phyloP scores from a whole-genome alignment of 805 yeast species.

The Barnettozyma pratensis region DNA sequence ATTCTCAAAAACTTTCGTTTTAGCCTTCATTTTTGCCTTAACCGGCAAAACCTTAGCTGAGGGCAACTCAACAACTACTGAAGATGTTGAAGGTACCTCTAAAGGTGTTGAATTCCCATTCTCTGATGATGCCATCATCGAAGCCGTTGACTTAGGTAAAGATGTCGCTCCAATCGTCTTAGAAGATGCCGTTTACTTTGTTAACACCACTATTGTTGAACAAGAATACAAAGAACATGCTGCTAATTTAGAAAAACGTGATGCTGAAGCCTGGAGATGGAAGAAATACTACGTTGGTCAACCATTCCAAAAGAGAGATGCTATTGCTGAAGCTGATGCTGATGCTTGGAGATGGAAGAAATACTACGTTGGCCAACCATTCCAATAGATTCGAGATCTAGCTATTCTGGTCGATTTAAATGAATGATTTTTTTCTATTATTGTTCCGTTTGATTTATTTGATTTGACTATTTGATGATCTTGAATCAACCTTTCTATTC shows the following conservation, averaged over 20 bases:
- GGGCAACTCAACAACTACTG: conserved; percentile 4
- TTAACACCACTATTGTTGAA: conserved; percentile 22
- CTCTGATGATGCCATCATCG: conserved; percentile 23
- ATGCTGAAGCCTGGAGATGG: conserved; percentile 23
- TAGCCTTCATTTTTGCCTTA: conserved; percentile 5
- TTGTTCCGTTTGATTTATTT: too few relatives aligned
- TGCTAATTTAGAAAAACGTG: conserved; percentile 16
- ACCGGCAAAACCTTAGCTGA: conserved; percentile 10
- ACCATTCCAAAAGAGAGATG: conserved; percentile 19
- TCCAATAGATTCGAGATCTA: too few relatives aligned
- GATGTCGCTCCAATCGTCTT: conserved; percentile 21
- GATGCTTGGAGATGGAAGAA: neutral
- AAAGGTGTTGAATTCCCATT: conserved; percentile 23
- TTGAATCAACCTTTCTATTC: too few relatives aligned
- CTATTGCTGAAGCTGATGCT: conserved; percentile 19
- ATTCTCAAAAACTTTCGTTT: conserved; percentile 11
- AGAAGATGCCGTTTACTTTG: conserved; percentile 17
- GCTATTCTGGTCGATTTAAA: too few relatives aligned
- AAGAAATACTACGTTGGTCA: conserved; percentile 15
- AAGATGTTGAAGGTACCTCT: conserved; percentile 17
- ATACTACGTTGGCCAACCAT: conserved; percentile 14
- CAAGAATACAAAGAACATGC: conserved; percentile 11
- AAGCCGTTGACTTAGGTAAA: conserved; percentile 16
- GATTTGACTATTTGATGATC: too few relatives aligned
- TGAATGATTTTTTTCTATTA: too few relatives aligned